phyloP scores from a whole-genome alignment of 345 rosid species.

The Aegle marmelos region DNA sequence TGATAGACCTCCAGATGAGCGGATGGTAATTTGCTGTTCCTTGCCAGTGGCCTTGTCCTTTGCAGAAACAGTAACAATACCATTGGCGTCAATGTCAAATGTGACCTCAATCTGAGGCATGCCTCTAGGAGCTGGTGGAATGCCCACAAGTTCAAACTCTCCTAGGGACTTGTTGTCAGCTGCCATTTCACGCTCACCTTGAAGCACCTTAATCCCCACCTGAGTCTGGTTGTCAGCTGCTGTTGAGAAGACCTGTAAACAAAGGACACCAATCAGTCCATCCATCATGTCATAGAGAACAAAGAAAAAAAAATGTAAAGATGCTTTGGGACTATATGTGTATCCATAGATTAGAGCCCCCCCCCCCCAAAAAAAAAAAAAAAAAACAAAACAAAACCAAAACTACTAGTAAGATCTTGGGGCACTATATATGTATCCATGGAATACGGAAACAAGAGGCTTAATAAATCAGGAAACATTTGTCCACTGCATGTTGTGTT shows the following conservation, averaged over 20 bases:
- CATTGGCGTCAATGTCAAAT: constrained; percentile 92
- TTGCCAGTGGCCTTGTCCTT: constrained; percentile 79
- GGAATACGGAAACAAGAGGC: neutral
- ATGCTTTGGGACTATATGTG: neutral
- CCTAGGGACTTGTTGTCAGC: constrained; percentile 78
- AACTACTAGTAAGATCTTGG: neutral
- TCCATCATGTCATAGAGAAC: neutral
- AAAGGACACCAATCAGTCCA: neutral
- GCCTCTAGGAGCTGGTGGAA: constrained; percentile 86
- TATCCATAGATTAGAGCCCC: neutral
- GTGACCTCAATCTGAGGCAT: constrained; percentile 87
- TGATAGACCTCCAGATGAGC: constrained; percentile 85
- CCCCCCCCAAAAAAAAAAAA: too few species aligned
- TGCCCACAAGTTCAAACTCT: constrained; percentile 81
- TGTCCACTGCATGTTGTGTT: neutral
- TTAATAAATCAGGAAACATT: neutral
- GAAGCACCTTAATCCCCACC: constrained; percentile 84
- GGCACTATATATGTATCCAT: neutral
- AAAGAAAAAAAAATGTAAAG: neutral
- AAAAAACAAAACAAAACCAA: neutral
- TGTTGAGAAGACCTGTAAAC: constrained; percentile 71
- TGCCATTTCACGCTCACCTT: constrained; percentile 94
- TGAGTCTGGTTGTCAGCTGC: constrained; percentile 90
- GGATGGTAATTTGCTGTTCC: constrained; percentile 85
- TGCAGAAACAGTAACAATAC: constrained; percentile 86